These are phyloP conservation scores for Kwoniella heveanensis DNA, from an alignment of 768 basidiomycete species.

Conservation along the genomic window DNA sequence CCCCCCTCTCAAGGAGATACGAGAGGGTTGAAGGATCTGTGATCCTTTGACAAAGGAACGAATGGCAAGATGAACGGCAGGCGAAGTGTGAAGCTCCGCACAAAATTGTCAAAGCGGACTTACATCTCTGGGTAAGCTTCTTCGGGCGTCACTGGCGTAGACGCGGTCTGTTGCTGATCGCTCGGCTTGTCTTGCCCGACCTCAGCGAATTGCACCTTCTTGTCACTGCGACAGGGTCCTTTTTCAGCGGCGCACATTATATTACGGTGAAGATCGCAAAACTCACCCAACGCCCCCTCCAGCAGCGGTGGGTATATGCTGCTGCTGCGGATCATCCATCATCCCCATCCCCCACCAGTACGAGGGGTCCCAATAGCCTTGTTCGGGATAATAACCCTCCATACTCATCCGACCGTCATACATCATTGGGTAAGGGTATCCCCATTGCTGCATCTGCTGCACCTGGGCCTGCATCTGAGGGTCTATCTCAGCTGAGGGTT, in stretches of 20 bases:
- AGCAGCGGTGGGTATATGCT: neutral
- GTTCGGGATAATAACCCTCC: slow-evolving; percentile 15
- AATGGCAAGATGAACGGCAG: neutral
- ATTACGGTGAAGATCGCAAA: neutral
- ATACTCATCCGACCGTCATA: slow-evolving; percentile 6
- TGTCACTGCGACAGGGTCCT: slow-evolving; percentile 2
- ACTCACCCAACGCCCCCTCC: slow-evolving; percentile 13
- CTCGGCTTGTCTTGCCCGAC: neutral
- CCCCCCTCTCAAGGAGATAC: neutral
- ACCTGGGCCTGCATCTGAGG: neutral
- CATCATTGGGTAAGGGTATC: slow-evolving; percentile 11
- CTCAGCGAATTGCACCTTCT: slow-evolving; percentile 25
- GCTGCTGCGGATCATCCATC: slow-evolving; percentile 1
- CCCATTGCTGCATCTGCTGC: slow-evolving; percentile 15
- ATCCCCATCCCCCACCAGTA: slow-evolving; percentile 26
- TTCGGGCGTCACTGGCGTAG: slow-evolving; percentile 7
- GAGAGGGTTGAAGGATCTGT: neutral
- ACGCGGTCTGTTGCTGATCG: slow-evolving; percentile 1
- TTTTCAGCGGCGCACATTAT: neutral
- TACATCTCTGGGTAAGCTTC: slow-evolving; percentile 17
- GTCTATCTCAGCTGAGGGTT: neutral
- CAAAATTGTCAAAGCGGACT: slow-evolving; percentile 6
- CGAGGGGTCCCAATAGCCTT: slow-evolving; percentile 30
- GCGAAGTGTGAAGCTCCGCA: neutral
- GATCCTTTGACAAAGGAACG: slow-evolving; percentile 14